Percentiles rank a stretch among this genome's conserved stretches.
phyloP scores from a whole-genome alignment of 1,284 basidiomycete species.

The Ganoderma lingzhi region DNA sequence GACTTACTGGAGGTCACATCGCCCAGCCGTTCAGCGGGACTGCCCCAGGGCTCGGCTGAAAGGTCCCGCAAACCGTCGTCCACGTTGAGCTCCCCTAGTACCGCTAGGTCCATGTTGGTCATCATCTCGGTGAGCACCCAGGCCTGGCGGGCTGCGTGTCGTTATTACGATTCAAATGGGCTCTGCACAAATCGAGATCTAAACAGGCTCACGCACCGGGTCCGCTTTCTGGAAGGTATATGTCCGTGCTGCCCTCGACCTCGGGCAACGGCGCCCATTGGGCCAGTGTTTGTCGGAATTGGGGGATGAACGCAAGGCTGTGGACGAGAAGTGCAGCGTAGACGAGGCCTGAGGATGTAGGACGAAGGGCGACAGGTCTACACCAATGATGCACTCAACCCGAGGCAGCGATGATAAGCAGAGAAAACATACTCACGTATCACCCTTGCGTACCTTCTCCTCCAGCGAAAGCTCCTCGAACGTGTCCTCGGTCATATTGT shows the following conservation, averaged over 20 bases:
- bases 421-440: constrained; percentile 53
- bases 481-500: constrained; percentile 41
- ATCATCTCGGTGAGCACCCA: constrained; percentile 70
- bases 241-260: constrained; percentile 16
- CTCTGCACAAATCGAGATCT: constrained; percentile 21
- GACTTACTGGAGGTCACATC: constrained; percentile 49
- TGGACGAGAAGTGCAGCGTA: constrained; percentile 72
- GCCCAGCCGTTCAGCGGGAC: constrained; percentile 45
- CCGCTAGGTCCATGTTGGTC: constrained; percentile 65
- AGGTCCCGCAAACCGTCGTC: constrained; percentile 48
- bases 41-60: constrained; percentile 45
- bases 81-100: constrained; percentile 50
- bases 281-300: constrained; percentile 63
- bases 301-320: constrained; percentile 70
- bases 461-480: constrained; percentile 55
- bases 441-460: constrained; percentile 60
- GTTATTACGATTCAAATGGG: not conserved
- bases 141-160: constrained; percentile 46
- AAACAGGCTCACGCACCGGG: constrained; percentile 42
- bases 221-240: constrained; percentile 35
- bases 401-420: constrained; percentile 2
- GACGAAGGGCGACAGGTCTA: constrained; percentile 73
- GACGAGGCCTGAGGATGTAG: constrained; percentile 55
- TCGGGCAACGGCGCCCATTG: constrained; percentile 49
- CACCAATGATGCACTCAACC: constrained; percentile 8